phyloP scores from a whole-genome alignment of 2,329 filamentous ascomycete species.

The Alternaria longipes region DNA sequence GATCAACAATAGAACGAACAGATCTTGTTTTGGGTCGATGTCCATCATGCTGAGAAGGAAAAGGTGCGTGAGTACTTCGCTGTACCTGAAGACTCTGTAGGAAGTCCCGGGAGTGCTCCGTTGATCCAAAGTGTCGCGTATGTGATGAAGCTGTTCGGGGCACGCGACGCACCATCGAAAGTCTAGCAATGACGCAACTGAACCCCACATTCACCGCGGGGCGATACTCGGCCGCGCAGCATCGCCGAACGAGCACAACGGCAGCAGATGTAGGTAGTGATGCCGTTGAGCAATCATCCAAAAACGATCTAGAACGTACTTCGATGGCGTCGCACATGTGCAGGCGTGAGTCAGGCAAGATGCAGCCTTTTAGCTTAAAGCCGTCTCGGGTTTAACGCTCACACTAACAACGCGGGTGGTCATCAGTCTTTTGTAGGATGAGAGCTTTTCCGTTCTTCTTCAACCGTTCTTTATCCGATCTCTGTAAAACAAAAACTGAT shows the following conservation, averaged over 20 bases:
- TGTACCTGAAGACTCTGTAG: background rate
- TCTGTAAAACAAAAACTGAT: background rate
- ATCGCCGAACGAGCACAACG: background rate
- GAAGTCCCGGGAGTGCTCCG: background rate
- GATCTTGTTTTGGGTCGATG: background rate
- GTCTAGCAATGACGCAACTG: slow-evolving; percentile 1
- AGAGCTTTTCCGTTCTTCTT: slow-evolving; percentile 15
- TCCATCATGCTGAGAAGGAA: background rate
- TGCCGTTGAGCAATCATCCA: background rate
- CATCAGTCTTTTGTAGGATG: slow-evolving; percentile 14
- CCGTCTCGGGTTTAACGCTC: slow-evolving; percentile 22
- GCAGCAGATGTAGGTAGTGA: slow-evolving; percentile 2
- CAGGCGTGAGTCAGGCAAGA: slow-evolving; percentile 16
- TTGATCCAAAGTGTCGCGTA: background rate
- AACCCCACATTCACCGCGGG: slow-evolving; percentile 8
- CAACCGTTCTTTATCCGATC: slow-evolving; percentile 15
- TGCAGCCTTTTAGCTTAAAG: slow-evolving; percentile 13
- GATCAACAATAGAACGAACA: background rate
- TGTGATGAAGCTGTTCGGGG: background rate
- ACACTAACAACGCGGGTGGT: slow-evolving; percentile 18
- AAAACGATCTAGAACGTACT: slow-evolving; percentile 4
- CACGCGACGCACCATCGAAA: background rate
- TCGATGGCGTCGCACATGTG: slow-evolving; percentile 3
- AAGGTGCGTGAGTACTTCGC: background rate
- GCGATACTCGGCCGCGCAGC: slow-evolving; percentile 17